Evolutionary conservation across 2,329 filamentous ascomycete genomes (phyloP), one percentile per base, ranked within the genome.

Genomic region (Aspergillaceae sp.): DNA sequence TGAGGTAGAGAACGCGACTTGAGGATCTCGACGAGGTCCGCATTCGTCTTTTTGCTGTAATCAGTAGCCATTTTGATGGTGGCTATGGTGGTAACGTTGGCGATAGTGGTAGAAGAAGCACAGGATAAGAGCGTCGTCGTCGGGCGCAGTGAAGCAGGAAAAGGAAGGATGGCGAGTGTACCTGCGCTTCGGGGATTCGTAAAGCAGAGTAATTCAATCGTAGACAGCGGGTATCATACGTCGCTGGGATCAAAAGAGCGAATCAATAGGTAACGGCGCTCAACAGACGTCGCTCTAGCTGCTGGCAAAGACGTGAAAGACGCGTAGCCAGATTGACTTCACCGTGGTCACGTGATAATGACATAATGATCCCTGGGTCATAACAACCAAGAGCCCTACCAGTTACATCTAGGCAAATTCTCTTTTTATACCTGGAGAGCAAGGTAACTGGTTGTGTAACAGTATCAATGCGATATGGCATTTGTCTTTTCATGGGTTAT

Each of bases 31-130:
- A 71, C 61, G 37, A 75, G 60, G 50, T 75, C 71, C 11, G 68
- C 70, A 45, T 73, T 72, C 43, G 72, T 75, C 59, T 74, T 73
- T 53, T 73, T 74, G 50, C 63, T 61, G 63, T 75, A 75, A 49
- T 74, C 71, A 48, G 65, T 60, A 36, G 66, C 54, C 67, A 69
- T 70, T 38, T 51, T 54, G 55, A 37, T 37, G 46, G 9, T 35
- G 30, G 36, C 11, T 43, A 40, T 41, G 38, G 28, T 45, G 37
- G 19, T 10, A 38, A 19, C 37, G 26, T 36, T 34, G 47, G 11
- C 34, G 38, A 41, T 30, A 27, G 7, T 40, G 9, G 37, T 19
- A 19, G 19, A 19, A 19, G 19, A 19, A 19, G 19, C 19, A 19
- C 19, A 19, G 19, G 19, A 2, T 41, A 43, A 5, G 11, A 33